Base-by-base conservation (phyloP, 139 green algal species). In the Tetratostichococcus sp. region DNA sequence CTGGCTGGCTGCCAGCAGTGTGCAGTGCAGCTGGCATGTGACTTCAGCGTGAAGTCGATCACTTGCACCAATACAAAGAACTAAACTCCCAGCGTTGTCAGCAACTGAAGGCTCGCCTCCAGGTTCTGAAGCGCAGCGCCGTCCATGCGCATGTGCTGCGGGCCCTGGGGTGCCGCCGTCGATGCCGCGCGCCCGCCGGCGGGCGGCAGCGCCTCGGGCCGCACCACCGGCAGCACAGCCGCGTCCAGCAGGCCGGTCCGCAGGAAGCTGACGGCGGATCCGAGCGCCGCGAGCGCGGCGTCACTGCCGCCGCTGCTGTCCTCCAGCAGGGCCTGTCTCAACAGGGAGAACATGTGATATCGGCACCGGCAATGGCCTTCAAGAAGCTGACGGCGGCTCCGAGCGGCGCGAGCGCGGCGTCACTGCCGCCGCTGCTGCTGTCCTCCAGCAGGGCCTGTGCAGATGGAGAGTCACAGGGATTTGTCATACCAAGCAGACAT, bases 61-160 rank as follows among this genome's bases (percentile, higher is more conserved):
- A n/a, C n/a, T n/a, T n/a, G n/a, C n/a, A n/a, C n/a, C n/a, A n/a
- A n/a, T n/a, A n/a, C n/a, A n/a, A n/a, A n/a, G n/a, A n/a, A n/a
- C n/a, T n/a, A n/a, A n/a, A n/a, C n/a, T n/a, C n/a, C n/a, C n/a
- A n/a, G n/a, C n/a, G 19, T n/a, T 73, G 59, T 30, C 30, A 25
- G 22, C 28, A n/a, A 35, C 22, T 28, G 50, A 1, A 1, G n/a
- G 35, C 72, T 72, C 23, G 97, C 83, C 78, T 99, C 95, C 35
- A 99, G 84, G 71, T 94, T 95, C 70, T 97, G 90, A 42, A 99
- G 86, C 6, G 96, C 94, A 17, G 94, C 86, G 16, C 92, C 95
- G 77, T 99, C 95, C 33, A 99, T 82, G 22, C 83, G 58, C 86
- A 98, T 89, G 79, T 71, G 77, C 1, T 70, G 31, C 0, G 87